Base-by-base conservation (phyloP, 129 eudicot genomes). In the Oenanthe sinensis region DNA sequence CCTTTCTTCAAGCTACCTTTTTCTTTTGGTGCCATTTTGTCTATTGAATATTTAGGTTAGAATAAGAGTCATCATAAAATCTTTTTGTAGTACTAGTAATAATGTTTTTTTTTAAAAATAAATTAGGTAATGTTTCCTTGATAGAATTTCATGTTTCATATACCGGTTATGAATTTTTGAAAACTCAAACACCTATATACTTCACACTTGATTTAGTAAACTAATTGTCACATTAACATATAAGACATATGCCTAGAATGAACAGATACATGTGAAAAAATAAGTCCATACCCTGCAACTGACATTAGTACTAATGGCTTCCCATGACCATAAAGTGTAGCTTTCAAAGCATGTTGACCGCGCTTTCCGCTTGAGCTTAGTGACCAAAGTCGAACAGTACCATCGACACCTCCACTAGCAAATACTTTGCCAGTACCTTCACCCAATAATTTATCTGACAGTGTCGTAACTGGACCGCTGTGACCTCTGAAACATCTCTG, bases 311-410 rank as follows among this genome's bases (percentile, higher is more conserved):
- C 86, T 42, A 91, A 80, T 79, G 98, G 92, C 75, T 88, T 93
- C 82, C 87, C 96, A 82, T 93, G 98, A 19, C 98, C 98, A 82
- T 87, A 80, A 22, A 93, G 89, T 77, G 97, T 91, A 76, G 91
- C 91, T 76, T 83, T 91, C 62, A 89, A 79, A 77, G 92, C 92
- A 42, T 87, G 91, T 75, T 87, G 92, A 72, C 98, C 91, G 40
- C 93, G 91, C 79, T 91, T 91, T 76, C 96, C 93, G 37, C 85
- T 80, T 36, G 93, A 88, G 81, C 74, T 80, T 40, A 93, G 79
- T 26, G 96, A 91, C 98, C 98, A 93, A 54, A 93, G 91, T 79
- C 96, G 98, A 77, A 93, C 96, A 40, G 93, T 91, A 48, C 91
- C 81, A 79, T 93, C 98, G 75, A 78, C 93, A 75, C 98, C 97